Percentiles rank a stretch among this genome's conserved stretches.
These are phyloP conservation scores for Dimocarpus longan DNA, from an alignment of 345 rosid species.

Conservation along the genomic window DNA sequence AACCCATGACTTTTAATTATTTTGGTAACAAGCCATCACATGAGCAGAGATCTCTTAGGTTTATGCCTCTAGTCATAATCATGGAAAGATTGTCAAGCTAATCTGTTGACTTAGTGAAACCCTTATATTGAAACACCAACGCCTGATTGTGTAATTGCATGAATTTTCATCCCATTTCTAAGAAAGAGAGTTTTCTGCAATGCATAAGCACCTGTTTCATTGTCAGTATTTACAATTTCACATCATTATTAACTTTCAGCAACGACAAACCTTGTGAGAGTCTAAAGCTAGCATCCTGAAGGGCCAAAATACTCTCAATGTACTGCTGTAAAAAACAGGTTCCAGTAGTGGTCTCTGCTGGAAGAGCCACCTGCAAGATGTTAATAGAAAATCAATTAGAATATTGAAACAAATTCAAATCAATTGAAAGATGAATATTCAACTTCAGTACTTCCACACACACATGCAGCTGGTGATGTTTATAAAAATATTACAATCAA, in stretches of 20 bases:
- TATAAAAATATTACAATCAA: not conserved
- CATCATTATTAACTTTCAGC: not conserved
- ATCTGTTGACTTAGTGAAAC: not conserved
- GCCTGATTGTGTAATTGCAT: not conserved
- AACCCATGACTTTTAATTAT: not conserved
- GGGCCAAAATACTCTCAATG: conserved; percentile 82
- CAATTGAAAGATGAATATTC: not conserved
- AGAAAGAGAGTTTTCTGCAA: not conserved
- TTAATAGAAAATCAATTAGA: conserved; percentile 14
- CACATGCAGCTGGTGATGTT: not conserved
- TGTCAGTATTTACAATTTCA: not conserved
- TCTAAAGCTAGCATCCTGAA: conserved; percentile 77
- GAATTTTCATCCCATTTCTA: not conserved
- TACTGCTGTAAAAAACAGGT: conserved; percentile 84
- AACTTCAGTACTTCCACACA: not conserved
- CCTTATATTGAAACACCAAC: not conserved
- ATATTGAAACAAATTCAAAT: conserved; percentile 11
- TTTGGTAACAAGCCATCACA: not conserved
- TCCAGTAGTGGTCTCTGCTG: conserved; percentile 83
- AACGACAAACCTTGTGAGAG: conserved; percentile 58
- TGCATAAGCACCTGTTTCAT: not conserved
- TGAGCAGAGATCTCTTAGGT: not conserved
- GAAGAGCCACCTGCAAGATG: conserved; percentile 83
- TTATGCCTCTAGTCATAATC: not conserved
- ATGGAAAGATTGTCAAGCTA: not conserved